phyloP scores from a whole-genome alignment of 495 filamentous ascomycete species.

The Penicillium robsamsonii region DNA sequence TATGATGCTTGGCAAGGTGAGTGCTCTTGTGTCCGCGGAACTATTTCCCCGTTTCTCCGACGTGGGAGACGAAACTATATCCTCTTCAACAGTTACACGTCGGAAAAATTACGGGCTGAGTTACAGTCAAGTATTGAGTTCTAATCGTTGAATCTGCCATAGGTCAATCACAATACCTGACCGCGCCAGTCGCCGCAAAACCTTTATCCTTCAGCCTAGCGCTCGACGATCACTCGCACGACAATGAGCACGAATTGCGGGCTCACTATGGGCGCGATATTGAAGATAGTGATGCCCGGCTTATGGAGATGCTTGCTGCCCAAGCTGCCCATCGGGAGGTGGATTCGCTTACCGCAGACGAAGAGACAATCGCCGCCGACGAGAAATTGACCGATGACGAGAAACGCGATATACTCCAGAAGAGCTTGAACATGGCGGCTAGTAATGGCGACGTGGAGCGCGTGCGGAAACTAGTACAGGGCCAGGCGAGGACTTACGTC shows the following conservation, averaged over 20 bases:
- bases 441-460: slow-evolving; percentile 92
- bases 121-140: neutral
- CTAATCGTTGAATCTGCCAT: slow-evolving; percentile 6
- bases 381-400: slow-evolving; percentile 70
- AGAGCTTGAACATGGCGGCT: slow-evolving; percentile 88
- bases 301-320: slow-evolving; percentile 95
- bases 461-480: slow-evolving; percentile 71
- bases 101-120: neutral
- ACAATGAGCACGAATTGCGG: slow-evolving; percentile 41
- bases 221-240: slow-evolving; percentile 64
- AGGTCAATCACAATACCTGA: slow-evolving; percentile 96
- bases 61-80: neutral
- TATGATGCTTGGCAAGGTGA: slow-evolving; percentile 99
- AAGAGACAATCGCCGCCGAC: slow-evolving; percentile 72
- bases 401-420: slow-evolving; percentile 79
- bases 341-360: slow-evolving; percentile 68
- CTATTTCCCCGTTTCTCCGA: neutral
- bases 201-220: slow-evolving; percentile 82
- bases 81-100: too few relatives aligned
- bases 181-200: slow-evolving; percentile 76
- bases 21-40: slow-evolving; percentile 13
- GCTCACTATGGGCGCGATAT: slow-evolving; percentile 45
- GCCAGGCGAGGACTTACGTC: slow-evolving; percentile 71
- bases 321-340: slow-evolving; percentile 80
- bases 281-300: slow-evolving; percentile 77